Percentiles rank a stretch among this genome's conserved stretches.
Evolutionary conservation across 257 asterid species (phyloP).

Genomic region (Solanum bulbocastanum): DNA sequence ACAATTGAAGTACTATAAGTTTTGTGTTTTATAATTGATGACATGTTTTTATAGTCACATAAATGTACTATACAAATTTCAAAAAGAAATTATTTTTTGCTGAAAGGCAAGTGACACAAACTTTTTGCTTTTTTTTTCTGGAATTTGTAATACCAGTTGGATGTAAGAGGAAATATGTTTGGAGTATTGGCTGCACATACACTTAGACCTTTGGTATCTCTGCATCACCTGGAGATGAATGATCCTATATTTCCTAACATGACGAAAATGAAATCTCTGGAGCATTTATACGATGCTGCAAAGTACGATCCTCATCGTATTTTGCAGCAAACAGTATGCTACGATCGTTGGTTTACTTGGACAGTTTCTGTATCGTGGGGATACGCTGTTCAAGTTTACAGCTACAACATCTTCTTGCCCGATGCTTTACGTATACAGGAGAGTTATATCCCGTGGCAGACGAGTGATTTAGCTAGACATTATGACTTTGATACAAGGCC

Average conservation of each 20-base stretch:
- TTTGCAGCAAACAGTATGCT: constrained; percentile 79
- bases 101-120: neutral
- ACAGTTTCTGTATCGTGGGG: constrained; percentile 81
- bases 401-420: constrained; percentile 46
- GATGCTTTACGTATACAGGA: constrained; percentile 46
- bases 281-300: constrained; percentile 47
- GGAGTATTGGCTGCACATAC: constrained; percentile 78
- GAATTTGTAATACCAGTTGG: constrained; percentile 34
- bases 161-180: constrained; percentile 59
- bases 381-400: constrained; percentile 51
- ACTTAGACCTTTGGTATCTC: constrained; percentile 43
- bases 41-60: neutral
- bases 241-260: constrained; percentile 62
- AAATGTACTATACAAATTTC: neutral
- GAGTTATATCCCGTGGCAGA: constrained; percentile 65
- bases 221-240: constrained; percentile 70
- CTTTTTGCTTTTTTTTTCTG: neutral
- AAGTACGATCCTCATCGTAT: constrained; percentile 45
- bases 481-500: constrained; percentile 55
- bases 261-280: constrained; percentile 39
- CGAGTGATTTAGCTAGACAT: constrained; percentile 43
- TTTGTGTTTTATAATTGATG: neutral
- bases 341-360: constrained; percentile 31
- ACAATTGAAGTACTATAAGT: neutral
- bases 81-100: neutral